Base-by-base conservation (phyloP, 2,329 filamentous ascomycete genomes). In the Colletotrichum navitas region DNA sequence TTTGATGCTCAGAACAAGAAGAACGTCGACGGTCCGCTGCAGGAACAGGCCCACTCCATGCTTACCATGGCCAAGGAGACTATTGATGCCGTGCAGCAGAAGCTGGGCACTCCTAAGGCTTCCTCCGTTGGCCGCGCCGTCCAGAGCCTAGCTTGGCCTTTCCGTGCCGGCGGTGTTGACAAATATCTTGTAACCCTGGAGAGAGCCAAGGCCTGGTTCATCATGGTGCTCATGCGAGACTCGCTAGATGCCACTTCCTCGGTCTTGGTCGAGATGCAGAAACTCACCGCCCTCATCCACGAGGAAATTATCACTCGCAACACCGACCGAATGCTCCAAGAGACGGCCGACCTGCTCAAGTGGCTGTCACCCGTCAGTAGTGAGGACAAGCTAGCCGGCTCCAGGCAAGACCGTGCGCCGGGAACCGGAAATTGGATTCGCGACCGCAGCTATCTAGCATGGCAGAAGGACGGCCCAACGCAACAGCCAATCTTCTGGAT, bases 121-220 rank as follows among this genome's bases (percentile, higher is more conserved):
- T 72, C 72, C 4, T 66, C 54, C 11, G 29, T 76, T 6, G 74
- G 72, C 14, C 73, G 68, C 10, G 72, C 72, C 6, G 52, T 69
- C 10, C 68, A 71, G 43, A 56, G 39, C 24, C 60, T 74, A 1
- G 58, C 72, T n/a, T 77, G 76, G 76, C 75, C 76, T 8, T 75
- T 76, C 34, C 69, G 69, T 43, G 65, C 65, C 16, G 72, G 54
- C 1, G 73, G 76, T 34, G 56, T 77, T 5, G 63, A 74, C 43
- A 75, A 75, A 24, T 74, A 75, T 24, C 59, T 77, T 34, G 63
- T 61, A 24, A 74, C 73, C 14, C 51, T 76, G 3, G 76, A 77
- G 47, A 65, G 75, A 26, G 71, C 75, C 52, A 77, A 77, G 65
- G 74, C 74, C 2, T 77, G 76, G 76, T 77, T 76, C 55, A 73